Evolutionary conservation across 805 yeast genomes (phyloP).

Genomic region (Sungouiella thailandica): DNA sequence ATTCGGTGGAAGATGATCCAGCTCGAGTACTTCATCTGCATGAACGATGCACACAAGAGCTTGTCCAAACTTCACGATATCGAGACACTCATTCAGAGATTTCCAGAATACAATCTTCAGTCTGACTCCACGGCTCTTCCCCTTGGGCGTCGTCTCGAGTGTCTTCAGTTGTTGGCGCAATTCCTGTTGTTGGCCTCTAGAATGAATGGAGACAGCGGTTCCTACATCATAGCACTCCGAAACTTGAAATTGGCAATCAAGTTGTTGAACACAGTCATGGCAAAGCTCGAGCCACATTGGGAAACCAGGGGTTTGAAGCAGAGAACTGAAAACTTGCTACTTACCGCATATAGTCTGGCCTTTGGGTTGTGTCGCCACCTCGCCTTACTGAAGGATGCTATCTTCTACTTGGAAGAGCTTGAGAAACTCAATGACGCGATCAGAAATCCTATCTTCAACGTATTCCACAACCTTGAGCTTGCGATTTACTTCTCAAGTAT

Average conservation of each 20-base stretch:
- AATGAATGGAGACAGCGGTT: conserved; percentile 14
- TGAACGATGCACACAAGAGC: conserved; percentile 17
- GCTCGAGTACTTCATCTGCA: conserved; percentile 21
- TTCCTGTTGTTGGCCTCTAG: conserved; percentile 30
- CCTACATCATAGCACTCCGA: conserved; percentile 25
- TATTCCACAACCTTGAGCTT: conserved; percentile 13
- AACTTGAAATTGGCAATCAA: conserved; percentile 48
- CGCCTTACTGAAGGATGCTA: conserved; percentile 57
- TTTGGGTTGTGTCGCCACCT: conserved; percentile 38
- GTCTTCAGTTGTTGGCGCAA: conserved; percentile 27
- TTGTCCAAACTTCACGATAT: conserved; percentile 20
- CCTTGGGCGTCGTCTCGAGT: conserved; percentile 19
- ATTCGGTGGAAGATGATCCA: conserved; percentile 26
- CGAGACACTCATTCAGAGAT: conserved; percentile 17
- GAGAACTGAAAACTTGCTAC: conserved; percentile 30
- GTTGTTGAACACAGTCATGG: conserved; percentile 48
- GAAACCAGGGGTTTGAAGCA: conserved; percentile 27
- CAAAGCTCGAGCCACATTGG: conserved; percentile 26
- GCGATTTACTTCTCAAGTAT: conserved; percentile 10
- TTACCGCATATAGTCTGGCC: conserved; percentile 34
- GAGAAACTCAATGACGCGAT: conserved; percentile 28
- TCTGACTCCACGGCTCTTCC: conserved; percentile 6
- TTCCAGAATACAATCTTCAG: conserved; percentile 25
- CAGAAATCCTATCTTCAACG: conserved; percentile 20
- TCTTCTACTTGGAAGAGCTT: conserved; percentile 50